Percentiles rank a stretch among this genome's conserved stretches.
phyloP scores from a whole-genome alignment of 2,329 filamentous ascomycete species.

The Fusarium sublunatum region DNA sequence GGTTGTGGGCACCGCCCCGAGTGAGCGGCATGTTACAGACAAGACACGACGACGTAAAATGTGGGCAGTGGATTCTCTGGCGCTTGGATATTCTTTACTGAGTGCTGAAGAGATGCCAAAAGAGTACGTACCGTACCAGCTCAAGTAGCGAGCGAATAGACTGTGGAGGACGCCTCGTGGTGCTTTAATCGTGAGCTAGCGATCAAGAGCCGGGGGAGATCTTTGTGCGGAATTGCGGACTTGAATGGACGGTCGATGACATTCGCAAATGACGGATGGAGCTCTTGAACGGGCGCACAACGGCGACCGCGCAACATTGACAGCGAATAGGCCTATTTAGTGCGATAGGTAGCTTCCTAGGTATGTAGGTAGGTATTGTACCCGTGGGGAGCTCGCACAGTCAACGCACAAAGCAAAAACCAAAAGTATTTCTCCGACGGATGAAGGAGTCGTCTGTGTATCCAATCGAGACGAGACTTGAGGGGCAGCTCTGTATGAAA shows the following conservation, averaged over 20 bases:
- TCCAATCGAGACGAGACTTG: slow-evolving; percentile 28
- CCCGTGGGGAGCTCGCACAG: slow-evolving; percentile 7
- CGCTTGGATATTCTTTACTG: slow-evolving; percentile 12
- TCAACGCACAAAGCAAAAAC: slow-evolving; percentile 20
- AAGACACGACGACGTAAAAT: slow-evolving; percentile 20
- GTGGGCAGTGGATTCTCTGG: slow-evolving; percentile 17
- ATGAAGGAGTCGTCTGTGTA: slow-evolving; percentile 21
- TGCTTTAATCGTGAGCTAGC: slow-evolving; percentile 30
- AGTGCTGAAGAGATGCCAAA: slow-evolving; percentile 4
- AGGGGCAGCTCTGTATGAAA: slow-evolving; percentile 31
- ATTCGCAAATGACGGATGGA: slow-evolving; percentile 29
- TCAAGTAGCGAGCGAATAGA: slow-evolving; percentile 8
- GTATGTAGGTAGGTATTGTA: neutral
- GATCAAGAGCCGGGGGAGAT: slow-evolving; percentile 8
- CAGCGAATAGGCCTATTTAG: neutral
- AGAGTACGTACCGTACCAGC: slow-evolving; percentile 7
- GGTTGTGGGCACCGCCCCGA: slow-evolving; percentile 28
- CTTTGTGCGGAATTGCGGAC: slow-evolving; percentile 32
- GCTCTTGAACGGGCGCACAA: slow-evolving; percentile 16
- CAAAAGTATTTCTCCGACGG: slow-evolving; percentile 24
- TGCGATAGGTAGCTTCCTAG: neutral
- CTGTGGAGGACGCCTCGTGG: slow-evolving; percentile 22
- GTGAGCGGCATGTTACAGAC: slow-evolving; percentile 31
- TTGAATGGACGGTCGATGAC: slow-evolving; percentile 31
- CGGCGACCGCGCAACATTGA: slow-evolving; percentile 16